Evolutionary conservation across 1,284 basidiomycete species (phyloP).

Genomic region (Heliocybe sulcata): DNA sequence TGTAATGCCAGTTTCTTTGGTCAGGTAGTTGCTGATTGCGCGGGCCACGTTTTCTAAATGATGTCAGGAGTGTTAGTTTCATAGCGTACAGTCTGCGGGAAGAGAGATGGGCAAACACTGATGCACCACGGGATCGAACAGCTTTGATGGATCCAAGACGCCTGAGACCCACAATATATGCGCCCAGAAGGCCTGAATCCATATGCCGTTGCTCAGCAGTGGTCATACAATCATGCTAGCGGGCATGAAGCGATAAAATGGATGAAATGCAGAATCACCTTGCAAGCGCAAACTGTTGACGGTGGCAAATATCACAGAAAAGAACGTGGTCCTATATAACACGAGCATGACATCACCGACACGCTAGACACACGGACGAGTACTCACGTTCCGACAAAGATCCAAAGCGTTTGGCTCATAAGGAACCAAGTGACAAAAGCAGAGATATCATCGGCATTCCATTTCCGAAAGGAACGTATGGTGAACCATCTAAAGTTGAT

Average conservation of each 20-base stretch:
- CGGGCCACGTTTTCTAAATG: slow-evolving; percentile 78
- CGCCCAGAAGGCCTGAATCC: too few species aligned
- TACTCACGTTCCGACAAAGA: slow-evolving; percentile 88
- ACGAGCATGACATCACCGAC: slow-evolving; percentile 10
- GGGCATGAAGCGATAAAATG: too few species aligned
- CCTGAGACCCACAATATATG: too few species aligned
- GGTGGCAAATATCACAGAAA: slow-evolving; percentile 87
- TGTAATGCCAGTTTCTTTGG: slow-evolving; percentile 87
- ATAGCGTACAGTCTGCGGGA: too few species aligned
- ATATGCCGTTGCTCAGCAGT: too few species aligned
- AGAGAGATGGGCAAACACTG: too few species aligned
- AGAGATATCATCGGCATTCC: slow-evolving; percentile 95
- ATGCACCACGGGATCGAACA: too few species aligned
- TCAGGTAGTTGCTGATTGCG: slow-evolving; percentile 89
- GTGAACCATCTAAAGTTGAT: slow-evolving; percentile 99
- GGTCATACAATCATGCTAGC: too few species aligned
- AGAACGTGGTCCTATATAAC: slow-evolving; percentile 79
- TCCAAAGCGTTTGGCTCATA: slow-evolving; percentile 91
- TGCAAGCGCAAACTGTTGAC: slow-evolving; percentile 90
- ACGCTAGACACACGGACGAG: background rate
- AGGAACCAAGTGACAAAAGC: slow-evolving; percentile 95
- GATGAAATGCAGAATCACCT: slow-evolving; percentile 43
- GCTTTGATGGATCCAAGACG: too few species aligned
- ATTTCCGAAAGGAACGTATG: slow-evolving; percentile 91
- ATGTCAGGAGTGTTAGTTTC: background rate